phyloP scores from a whole-genome alignment of 805 yeast genomes.

The Cyberlindnera japonica region DNA sequence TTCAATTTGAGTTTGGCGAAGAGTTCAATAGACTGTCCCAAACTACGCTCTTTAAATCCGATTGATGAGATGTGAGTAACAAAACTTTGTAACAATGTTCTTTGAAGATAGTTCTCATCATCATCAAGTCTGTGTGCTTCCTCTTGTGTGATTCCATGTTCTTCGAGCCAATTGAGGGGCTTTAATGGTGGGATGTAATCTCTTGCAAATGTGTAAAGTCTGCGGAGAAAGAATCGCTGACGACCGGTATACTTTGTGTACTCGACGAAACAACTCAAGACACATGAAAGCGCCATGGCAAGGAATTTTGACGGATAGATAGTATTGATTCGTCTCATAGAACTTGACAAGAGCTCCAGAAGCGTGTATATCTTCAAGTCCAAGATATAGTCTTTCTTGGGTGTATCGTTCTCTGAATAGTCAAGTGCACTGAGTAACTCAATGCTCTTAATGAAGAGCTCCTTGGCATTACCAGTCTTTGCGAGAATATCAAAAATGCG shows the following conservation, averaged over 20 bases:
- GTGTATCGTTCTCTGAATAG: slow-evolving; percentile 5
- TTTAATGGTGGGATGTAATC: slow-evolving; percentile 49
- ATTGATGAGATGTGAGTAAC: slow-evolving; percentile 49
- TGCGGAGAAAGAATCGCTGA: slow-evolving; percentile 46
- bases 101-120: slow-evolving; percentile 61
- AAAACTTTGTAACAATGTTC: slow-evolving; percentile 60
- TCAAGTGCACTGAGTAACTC: slow-evolving; percentile 51
- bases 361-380: slow-evolving; percentile 58
- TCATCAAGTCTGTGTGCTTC: slow-evolving; percentile 40
- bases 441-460: slow-evolving; percentile 64
- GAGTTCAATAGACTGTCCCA: slow-evolving; percentile 2
- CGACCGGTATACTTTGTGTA: slow-evolving; percentile 36
- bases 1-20: slow-evolving; percentile 20
- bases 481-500: slow-evolving; percentile 62
- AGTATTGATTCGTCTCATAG: slow-evolving; percentile 60
- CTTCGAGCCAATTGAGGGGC: slow-evolving; percentile 37
- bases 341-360: slow-evolving; percentile 58
- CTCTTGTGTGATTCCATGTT: slow-evolving; percentile 28
- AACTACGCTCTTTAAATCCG: slow-evolving; percentile 22
- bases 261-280: slow-evolving; percentile 47
- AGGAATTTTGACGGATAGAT: slow-evolving; percentile 77
- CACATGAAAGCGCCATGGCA: slow-evolving; percentile 59
- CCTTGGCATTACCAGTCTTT: slow-evolving; percentile 73
- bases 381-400: slow-evolving; percentile 15
- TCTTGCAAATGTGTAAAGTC: slow-evolving; percentile 61